phyloP scores from a whole-genome alignment of 1,284 basidiomycete genomes.

The Somion occarium region DNA sequence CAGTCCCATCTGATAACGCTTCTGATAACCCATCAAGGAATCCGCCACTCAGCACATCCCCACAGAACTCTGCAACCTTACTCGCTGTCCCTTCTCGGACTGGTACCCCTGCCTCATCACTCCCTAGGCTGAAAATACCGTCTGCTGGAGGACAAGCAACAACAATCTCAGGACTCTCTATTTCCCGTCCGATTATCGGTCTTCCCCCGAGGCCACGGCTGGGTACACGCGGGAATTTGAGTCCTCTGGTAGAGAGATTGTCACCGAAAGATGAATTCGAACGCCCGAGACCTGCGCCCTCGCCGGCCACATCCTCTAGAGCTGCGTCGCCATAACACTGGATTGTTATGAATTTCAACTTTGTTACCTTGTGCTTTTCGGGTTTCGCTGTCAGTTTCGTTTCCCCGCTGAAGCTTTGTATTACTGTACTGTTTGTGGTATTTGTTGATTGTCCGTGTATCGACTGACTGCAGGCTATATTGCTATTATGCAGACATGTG shows the following conservation, averaged over 20 bases:
- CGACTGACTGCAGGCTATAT: too few species aligned
- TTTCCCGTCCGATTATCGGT: slow-evolving; percentile 13
- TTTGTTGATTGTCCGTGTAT: too few species aligned
- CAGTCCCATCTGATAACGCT: slow-evolving; percentile 9
- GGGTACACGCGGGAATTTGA: slow-evolving; percentile 25
- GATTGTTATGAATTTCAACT: background rate
- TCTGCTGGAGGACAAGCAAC: too few species aligned
- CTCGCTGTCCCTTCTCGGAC: too few species aligned
- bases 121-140: too few species aligned
- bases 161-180: background rate
- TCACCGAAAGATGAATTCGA: slow-evolving; percentile 35
- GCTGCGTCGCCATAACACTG: background rate
- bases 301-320: slow-evolving; percentile 8
- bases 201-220: slow-evolving; percentile 27
- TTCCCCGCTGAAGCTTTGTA: slow-evolving; percentile 5
- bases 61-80: too few species aligned
- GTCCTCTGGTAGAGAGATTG: slow-evolving; percentile 21
- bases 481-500: too few species aligned
- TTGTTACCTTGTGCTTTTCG: slow-evolving; percentile 32
- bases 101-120: too few species aligned
- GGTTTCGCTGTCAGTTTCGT: too few species aligned
- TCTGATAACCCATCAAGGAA: too few species aligned
- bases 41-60: too few species aligned
- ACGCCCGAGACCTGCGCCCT: slow-evolving; percentile 40
- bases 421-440: background rate